These are phyloP conservation scores for Immersiella caudata DNA, from an alignment of 495 filamentous ascomycete species.

Conservation along the genomic window DNA sequence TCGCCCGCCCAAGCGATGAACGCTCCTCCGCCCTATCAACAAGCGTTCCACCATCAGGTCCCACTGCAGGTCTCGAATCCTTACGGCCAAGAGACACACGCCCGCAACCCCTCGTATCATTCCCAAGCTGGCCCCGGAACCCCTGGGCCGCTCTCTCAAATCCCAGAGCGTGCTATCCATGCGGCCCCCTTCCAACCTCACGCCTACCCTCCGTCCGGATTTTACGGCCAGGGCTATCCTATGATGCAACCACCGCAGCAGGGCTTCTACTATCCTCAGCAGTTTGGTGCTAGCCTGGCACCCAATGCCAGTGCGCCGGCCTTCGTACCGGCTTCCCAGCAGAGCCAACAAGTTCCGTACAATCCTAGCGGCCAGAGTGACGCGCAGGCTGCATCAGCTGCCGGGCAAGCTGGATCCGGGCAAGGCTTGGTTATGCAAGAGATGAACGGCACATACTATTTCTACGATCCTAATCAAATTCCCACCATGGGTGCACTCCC, in stretches of 20 bases:
- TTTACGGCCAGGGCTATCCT: conserved; percentile 60
- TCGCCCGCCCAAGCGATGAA: conserved; percentile 72
- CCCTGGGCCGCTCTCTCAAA: conserved; percentile 74
- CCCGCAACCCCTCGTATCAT: conserved; percentile 72
- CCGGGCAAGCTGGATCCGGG: conserved; percentile 44
- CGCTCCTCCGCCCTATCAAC: conserved; percentile 65
- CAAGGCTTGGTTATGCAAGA: conserved; percentile 84
- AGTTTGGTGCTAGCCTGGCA: conserved; percentile 55
- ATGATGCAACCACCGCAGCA: conserved; percentile 55
- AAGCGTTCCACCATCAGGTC: conserved; percentile 91
- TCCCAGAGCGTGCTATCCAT: conserved; percentile 92
- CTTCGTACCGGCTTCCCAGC: conserved; percentile 60
- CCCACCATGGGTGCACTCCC: conserved; percentile 55
- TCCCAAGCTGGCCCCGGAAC: conserved; percentile 79
- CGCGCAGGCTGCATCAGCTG: conserved; percentile 32
- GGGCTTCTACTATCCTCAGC: conserved; percentile 57
- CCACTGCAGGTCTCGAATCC: conserved; percentile 67
- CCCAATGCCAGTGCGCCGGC: conserved; percentile 57
- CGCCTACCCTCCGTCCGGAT: conserved; percentile 63
- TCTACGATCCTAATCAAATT: conserved; percentile 78
- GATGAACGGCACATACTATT: conserved; percentile 93
- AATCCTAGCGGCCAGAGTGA: conserved; percentile 47
- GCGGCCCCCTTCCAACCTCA: conserved; percentile 90
- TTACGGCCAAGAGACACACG: conserved; percentile 63
- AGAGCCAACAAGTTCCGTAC: conserved; percentile 50